Evolutionary conservation across 2,329 filamentous ascomycete species (phyloP).

Genomic region (Drechslera avenae): DNA sequence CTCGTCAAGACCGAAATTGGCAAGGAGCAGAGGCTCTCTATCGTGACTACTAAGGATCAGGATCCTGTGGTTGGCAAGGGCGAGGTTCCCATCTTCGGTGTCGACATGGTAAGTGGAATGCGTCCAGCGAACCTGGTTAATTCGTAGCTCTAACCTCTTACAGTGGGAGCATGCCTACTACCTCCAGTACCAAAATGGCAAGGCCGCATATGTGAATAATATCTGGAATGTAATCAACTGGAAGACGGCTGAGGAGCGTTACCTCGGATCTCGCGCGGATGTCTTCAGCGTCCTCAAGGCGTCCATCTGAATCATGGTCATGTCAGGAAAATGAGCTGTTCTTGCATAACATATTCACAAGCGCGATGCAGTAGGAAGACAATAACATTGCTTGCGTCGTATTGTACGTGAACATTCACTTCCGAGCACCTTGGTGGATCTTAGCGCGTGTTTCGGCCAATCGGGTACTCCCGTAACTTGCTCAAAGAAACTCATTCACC

Average conservation of each 20-base stretch:
- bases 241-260: slow-evolving; percentile 71
- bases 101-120: slow-evolving; percentile 67
- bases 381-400: too few species aligned
- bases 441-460: slow-evolving; percentile 11
- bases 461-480: slow-evolving; percentile 45
- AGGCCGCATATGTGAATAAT: slow-evolving; percentile 74
- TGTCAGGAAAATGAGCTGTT: too few species aligned
- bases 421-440: slow-evolving; percentile 31
- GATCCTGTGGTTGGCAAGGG: slow-evolving; percentile 69
- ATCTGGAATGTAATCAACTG: slow-evolving; percentile 83
- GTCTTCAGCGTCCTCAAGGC: slow-evolving; percentile 49
- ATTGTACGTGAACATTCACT: not conserved
- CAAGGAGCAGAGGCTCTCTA: slow-evolving; percentile 60
- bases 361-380: too few species aligned
- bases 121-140: not conserved
- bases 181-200: slow-evolving; percentile 78
- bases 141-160: not conserved
- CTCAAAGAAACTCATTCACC: slow-evolving; percentile 43
- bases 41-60: slow-evolving; percentile 85
- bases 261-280: slow-evolving; percentile 52
- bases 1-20: slow-evolving; percentile 70
- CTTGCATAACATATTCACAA: too few species aligned
- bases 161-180: slow-evolving; percentile 91
- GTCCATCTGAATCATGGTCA: slow-evolving; percentile 25
- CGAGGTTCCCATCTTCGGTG: slow-evolving; percentile 72